Evolutionary conservation across 164 flowering plant species (phyloP), one percentile per base, ranked within the genome.

Genomic region (Chloranthus sessilifolius): DNA sequence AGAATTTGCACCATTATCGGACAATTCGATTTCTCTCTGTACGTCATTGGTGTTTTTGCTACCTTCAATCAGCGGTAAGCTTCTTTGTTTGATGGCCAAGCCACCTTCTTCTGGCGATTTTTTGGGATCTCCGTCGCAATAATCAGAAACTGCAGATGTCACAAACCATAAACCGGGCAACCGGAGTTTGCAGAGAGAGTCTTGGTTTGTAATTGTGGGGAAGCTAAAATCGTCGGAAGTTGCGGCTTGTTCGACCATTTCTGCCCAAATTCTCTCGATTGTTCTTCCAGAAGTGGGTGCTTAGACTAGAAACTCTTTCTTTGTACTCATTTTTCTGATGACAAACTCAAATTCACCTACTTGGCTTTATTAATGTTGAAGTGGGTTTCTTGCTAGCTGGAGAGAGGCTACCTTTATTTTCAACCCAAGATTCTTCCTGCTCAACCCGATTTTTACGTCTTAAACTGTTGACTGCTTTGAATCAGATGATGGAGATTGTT

Each of bases 191-290:
- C 28, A 6, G 38, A 1, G 49, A 23, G 58, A 53, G 39, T 31
- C 34, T 20, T 42, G 7, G 1, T 54, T 61, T n/a, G 68, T 14
- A 57, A 64, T 34, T 1, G 50, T 24, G 0, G 83, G 83, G 59
- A 78, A 78, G 61, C 64, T 73, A 59, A 78, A 78, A 31, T 75
- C 83, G 24, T 69, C 76, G n/a, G 58, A n/a, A 20, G 43, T 52
- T 57, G 59, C 58, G 47, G 47, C 23, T 49, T 22, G 8, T 21
- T 47, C 41, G 47, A 11, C 19, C 33, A 20, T 34, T 17, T 31
- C 49, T 5, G 2, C 26, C 35, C 19, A 20, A 19, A 21, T 7
- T 39, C 11, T 9, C 17, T 38, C 33, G n/a, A 16, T 25, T 51
- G 11, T 22, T 51, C 36, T 8, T 4, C 31, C 7, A 27, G 8